Conservation (phyloP, 78 protist species). For the Fonticula alba region DNA sequence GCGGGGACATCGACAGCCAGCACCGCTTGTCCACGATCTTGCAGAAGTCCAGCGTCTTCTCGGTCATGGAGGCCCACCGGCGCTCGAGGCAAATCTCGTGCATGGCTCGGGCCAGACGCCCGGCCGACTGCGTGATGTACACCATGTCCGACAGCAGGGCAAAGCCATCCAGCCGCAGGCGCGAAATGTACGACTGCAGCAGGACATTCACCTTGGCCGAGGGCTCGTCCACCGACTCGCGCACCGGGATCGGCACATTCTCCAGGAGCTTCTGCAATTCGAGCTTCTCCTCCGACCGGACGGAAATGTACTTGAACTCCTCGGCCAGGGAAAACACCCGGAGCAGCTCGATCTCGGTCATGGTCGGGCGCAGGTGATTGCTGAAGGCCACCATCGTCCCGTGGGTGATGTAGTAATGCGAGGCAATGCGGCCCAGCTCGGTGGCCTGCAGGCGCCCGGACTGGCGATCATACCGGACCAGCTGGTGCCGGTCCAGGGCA, state of each 20-base stretch:
- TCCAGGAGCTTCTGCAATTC: slow-evolving; percentile 80
- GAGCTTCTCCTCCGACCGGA: slow-evolving; percentile 83
- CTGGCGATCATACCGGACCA: not conserved
- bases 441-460: slow-evolving; percentile 31
- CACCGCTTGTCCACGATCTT: slow-evolving; percentile 73
- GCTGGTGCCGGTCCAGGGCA: not conserved
- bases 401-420: slow-evolving; percentile 79
- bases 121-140: slow-evolving; percentile 90
- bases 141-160: slow-evolving; percentile 91
- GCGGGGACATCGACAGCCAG: slow-evolving; percentile 90
- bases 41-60: slow-evolving; percentile 43
- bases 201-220: slow-evolving; percentile 78
- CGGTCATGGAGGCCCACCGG: slow-evolving; percentile 88
- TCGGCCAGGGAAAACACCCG: slow-evolving; percentile 50
- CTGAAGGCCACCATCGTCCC: slow-evolving; percentile 54
- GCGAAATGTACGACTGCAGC: slow-evolving; percentile 90
- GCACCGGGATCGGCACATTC: slow-evolving; percentile 86
- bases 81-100: slow-evolving; percentile 68
- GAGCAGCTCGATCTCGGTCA: slow-evolving; percentile 80
- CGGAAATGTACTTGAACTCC: slow-evolving; percentile 73
- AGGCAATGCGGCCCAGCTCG: slow-evolving; percentile 92
- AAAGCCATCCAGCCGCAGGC: slow-evolving; percentile 78
- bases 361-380: slow-evolving; percentile 58
- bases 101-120: slow-evolving; percentile 80
- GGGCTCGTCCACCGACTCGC: slow-evolving; percentile 53